Percentiles rank a stretch among this genome's conserved stretches.
Evolutionary conservation across 108 stramenopile species (phyloP).

Genomic region (Fragilaria crotonensis): DNA sequence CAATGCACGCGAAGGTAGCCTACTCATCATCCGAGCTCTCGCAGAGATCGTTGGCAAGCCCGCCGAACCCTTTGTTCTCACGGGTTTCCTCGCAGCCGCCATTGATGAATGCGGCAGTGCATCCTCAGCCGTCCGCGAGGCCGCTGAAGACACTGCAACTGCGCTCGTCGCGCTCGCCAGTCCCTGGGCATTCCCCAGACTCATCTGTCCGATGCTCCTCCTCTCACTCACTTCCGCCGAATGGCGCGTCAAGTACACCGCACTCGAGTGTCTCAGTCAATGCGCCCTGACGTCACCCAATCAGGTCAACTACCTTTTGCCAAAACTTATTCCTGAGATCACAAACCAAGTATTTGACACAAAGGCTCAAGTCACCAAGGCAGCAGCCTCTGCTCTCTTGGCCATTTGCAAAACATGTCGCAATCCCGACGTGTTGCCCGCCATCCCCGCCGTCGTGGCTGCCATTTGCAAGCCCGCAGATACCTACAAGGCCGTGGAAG

Average conservation of each 20-base stretch:
- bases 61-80: slow-evolving; percentile 75
- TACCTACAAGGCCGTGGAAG: slow-evolving; percentile 86
- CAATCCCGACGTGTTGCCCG: slow-evolving; percentile 79
- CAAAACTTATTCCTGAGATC: slow-evolving; percentile 81
- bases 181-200: slow-evolving; percentile 51
- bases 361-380: slow-evolving; percentile 88
- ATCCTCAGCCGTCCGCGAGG: slow-evolving; percentile 60
- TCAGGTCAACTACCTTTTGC: slow-evolving; percentile 61
- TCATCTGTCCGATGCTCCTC: slow-evolving; percentile 69
- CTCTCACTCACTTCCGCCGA: slow-evolving; percentile 66
- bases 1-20: slow-evolving; percentile 74
- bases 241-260: slow-evolving; percentile 77
- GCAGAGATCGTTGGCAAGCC: slow-evolving; percentile 58
- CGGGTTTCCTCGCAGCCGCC: slow-evolving; percentile 68
- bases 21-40: slow-evolving; percentile 74
- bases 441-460: slow-evolving; percentile 86
- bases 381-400: slow-evolving; percentile 61
- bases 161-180: slow-evolving; percentile 59
- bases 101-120: slow-evolving; percentile 75
- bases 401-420: slow-evolving; percentile 76
- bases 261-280: slow-evolving; percentile 65
- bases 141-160: slow-evolving; percentile 66
- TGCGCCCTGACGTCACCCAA: slow-evolving; percentile 43
- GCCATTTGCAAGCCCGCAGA: slow-evolving; percentile 86
- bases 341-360: slow-evolving; percentile 89